Percentiles rank a stretch among this genome's conserved stretches.
phyloP scores from a whole-genome alignment of 2,329 filamentous ascomycete genomes.

The Ambrosiella beaveri region DNA sequence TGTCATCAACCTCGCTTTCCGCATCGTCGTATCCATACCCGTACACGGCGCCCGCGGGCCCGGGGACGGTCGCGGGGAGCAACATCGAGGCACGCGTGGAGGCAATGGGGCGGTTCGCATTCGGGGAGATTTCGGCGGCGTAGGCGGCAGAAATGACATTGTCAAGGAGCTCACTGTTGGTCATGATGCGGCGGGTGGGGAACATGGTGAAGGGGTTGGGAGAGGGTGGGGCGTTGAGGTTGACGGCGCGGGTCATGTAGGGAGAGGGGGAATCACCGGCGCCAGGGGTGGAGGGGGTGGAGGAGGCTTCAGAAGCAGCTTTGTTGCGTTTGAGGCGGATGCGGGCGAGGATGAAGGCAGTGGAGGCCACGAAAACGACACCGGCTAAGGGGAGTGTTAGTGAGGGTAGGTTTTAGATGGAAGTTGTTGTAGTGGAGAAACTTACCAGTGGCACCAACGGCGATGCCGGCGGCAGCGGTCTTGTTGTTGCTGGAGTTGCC shows the following conservation, averaged over 20 bases:
- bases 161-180: constrained; percentile 10
- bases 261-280: not conserved
- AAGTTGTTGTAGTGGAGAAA: not conserved
- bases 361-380: constrained; percentile 10
- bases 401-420: not conserved
- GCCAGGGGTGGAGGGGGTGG: not conserved
- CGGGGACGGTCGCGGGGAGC: not conserved
- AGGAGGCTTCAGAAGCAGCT: not conserved
- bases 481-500: not conserved
- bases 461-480: constrained; percentile 9
- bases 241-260: not conserved
- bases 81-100: not conserved
- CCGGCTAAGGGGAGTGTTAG: not conserved
- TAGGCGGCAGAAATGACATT: constrained; percentile 9
- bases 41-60: not conserved
- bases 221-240: not conserved
- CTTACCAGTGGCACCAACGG: constrained; percentile 12
- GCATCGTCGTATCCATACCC: constrained; percentile 11
- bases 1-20: not conserved
- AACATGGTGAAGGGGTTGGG: constrained; percentile 1
- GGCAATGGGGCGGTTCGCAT: not conserved
- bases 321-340: constrained; percentile 4
- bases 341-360: constrained; percentile 8
- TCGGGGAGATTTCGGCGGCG: not conserved
- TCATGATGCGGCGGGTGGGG: constrained; percentile 5